Base-by-base conservation (phyloP, 495 filamentous ascomycete genomes). In the Bathelium albidoporum region DNA sequence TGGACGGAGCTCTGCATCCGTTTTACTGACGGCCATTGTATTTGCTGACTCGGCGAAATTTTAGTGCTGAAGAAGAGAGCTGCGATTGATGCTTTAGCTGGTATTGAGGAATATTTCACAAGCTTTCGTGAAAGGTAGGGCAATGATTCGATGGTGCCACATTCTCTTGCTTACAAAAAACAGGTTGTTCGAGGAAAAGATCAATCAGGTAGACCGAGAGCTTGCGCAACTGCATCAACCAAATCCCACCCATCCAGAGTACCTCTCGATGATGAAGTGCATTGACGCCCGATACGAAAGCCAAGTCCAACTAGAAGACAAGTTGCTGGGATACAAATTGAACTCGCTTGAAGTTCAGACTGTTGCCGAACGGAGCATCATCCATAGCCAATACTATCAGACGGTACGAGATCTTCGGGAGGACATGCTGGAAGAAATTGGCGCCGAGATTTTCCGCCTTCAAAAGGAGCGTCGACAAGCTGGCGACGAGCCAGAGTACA, bases 311-410 rank as follows among this genome's bases (percentile, higher is more conserved):
- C 81, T 89, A 64, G 90, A 91, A 68, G 76, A 87, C 41, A 82
- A 82, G 29, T 81, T 91, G 66, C 80, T 86, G 64, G 80, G 85
- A 64, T 90, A 90, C 73, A 87, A 87, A 59, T 73, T 89, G 71
- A 77, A 89, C 68, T 79, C 88, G 1, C 77, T 94, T 28, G 77
- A 89, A 66, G 88, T 81, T 60, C 85, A 83, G 65, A 89, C 85
- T 53, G 79, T 92, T 26, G 91, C 90, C 41, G 88, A 89, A 66
- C 84, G 91, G 58, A 81, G 87, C 45, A 90, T 96, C 71, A 81
- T 89, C 43, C 87, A 94, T 68, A 87, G 87, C 59, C 92, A 96
- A 64, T 97, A 85, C 75, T 88, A 89, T 74, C 94, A 97, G 72
- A 80, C 81, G 10, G 80, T 90, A 28, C 85, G 95, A 63, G 88